A percentile compares a stretch with the other conserved stretches of the same genome.
Evolutionary conservation across 2,329 filamentous ascomycete species (phyloP).

Genomic region (Ascochyta fabae): DNA sequence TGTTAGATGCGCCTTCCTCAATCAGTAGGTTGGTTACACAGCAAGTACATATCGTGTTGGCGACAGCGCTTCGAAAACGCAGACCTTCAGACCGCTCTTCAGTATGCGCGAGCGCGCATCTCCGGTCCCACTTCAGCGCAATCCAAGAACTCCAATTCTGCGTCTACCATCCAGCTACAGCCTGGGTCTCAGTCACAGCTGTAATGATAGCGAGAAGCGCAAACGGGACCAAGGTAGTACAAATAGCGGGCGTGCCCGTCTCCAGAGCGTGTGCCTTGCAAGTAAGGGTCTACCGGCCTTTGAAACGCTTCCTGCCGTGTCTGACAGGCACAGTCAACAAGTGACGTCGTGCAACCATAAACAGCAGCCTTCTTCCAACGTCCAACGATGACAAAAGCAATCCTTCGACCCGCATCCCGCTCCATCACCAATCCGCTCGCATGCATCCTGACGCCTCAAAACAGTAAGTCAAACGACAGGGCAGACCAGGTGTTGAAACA

Average conservation of each 20-base stretch:
- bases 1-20: not conserved
- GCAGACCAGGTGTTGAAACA: conserved; percentile 12
- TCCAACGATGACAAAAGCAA: conserved; percentile 11
- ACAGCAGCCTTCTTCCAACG: conserved; percentile 1
- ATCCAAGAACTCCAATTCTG: not conserved
- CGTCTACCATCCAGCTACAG: not conserved
- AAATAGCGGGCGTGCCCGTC: conserved; percentile 7
- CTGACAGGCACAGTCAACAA: conserved; percentile 11
- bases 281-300: conserved; percentile 12
- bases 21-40: conserved; percentile 2
- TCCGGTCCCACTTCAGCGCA: not conserved
- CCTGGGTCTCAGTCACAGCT: not conserved
- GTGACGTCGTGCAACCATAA: conserved; percentile 8
- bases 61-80: conserved; percentile 6
- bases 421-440: conserved; percentile 6
- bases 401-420: not conserved
- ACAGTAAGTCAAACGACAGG: not conserved
- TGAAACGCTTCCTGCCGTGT: conserved; percentile 13
- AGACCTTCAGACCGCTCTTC: conserved; percentile 13
- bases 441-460: not conserved
- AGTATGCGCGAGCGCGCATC: conserved; percentile 8
- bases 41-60: not conserved
- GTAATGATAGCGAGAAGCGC: not conserved
- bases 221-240: conserved; percentile 5
- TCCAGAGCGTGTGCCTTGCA: conserved; percentile 4